phyloP scores from a whole-genome alignment of 75 land plant genomes.

The Sequoia sempervirens region DNA sequence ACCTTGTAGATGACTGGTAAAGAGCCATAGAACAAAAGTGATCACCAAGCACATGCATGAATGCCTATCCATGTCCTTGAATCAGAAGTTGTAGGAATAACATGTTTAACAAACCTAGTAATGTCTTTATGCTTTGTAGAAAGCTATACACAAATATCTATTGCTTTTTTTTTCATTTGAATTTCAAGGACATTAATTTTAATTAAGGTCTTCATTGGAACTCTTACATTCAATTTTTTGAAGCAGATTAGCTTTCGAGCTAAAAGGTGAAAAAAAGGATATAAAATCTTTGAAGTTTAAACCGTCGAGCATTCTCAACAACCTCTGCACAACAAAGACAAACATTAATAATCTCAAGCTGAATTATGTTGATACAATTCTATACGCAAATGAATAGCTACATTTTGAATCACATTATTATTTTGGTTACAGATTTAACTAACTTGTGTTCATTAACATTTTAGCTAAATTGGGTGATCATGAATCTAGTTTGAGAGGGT shows the following conservation, averaged over 20 bases:
- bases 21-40: not conserved
- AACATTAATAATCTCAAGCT: not conserved
- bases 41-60: not conserved
- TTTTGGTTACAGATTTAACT: not conserved
- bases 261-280: slow-evolving; percentile 79
- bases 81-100: not conserved
- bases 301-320: slow-evolving; percentile 87
- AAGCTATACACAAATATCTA: not conserved
- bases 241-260: slow-evolving; percentile 52
- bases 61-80: not conserved
- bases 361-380: not conserved
- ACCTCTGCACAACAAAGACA: slow-evolving; percentile 50
- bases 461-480: not conserved
- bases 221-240: slow-evolving; percentile 70
- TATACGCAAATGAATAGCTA: not conserved
- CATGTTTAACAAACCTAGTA: too few relatives aligned
- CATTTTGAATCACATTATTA: not conserved
- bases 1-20: slow-evolving; percentile 83
- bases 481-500: not conserved
- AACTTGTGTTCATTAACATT: not conserved
- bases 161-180: not conserved
- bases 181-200: not conserved
- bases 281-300: slow-evolving; percentile 93
- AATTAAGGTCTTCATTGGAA: not conserved
- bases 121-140: not conserved